Evolutionary conservation across 768 basidiomycete genomes (phyloP).

Genomic region (Russula sp.): DNA sequence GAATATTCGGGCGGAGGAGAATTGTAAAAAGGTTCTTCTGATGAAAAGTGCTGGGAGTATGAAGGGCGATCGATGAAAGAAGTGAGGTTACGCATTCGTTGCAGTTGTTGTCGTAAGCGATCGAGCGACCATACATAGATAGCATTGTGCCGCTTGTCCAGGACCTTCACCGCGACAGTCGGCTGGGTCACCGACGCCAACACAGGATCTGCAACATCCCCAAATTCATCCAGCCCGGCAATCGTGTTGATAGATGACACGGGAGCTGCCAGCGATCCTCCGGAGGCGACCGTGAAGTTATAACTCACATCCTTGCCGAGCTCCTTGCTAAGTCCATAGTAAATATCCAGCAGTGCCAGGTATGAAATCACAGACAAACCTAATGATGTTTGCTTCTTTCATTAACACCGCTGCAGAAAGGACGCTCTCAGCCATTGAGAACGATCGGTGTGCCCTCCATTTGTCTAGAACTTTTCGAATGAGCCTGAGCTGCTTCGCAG

Average conservation of each 20-base stretch:
- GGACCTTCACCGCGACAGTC: conserved; percentile 81
- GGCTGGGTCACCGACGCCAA: conserved; percentile 72
- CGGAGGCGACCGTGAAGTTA: conserved; percentile 89
- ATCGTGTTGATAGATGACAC: conserved; percentile 80
- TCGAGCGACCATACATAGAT: conserved; percentile 91
- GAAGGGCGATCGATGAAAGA: conserved; percentile 88
- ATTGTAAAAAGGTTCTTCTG: conserved; percentile 90
- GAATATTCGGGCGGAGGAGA: conserved; percentile 83
- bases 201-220: conserved; percentile 83
- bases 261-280: conserved; percentile 70
- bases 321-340: conserved; percentile 55
- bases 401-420: conserved; percentile 78
- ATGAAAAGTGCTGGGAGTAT: conserved; percentile 91
- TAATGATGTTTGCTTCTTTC: conserved; percentile 94
- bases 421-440: conserved; percentile 89
- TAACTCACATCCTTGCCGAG: conserved; percentile 82
- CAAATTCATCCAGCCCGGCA: conserved; percentile 85
- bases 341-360: conserved; percentile 13
- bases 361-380: conserved; percentile 44
- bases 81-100: conserved; percentile 89
- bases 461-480: conserved; percentile 77
- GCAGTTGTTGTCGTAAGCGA: conserved; percentile 80
- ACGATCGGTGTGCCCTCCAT: conserved; percentile 81
- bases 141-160: conserved; percentile 81
- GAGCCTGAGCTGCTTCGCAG: conserved; percentile 72